phyloP scores from a whole-genome alignment of 805 yeast species.

The Grigorovia jiainica region DNA sequence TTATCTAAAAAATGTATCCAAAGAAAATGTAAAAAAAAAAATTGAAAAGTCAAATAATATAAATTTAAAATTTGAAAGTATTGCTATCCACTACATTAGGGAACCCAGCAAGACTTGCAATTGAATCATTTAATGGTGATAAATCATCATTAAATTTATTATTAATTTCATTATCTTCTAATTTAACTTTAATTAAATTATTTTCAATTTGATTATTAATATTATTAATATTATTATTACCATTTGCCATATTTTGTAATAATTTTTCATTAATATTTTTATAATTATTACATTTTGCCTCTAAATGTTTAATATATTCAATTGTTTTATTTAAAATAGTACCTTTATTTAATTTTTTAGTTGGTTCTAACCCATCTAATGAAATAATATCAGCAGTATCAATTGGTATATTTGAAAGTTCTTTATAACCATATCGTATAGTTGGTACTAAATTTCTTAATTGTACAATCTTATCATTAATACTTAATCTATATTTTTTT shows the following conservation, averaged over 20 bases:
- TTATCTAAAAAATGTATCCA: too few species aligned
- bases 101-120: neutral
- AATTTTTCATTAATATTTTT: slow-evolving; percentile 38
- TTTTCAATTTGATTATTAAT: neutral
- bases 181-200: neutral
- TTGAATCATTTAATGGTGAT: neutral
- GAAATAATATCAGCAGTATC: slow-evolving; percentile 50
- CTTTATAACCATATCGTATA: slow-evolving; percentile 39
- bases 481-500: slow-evolving; percentile 61
- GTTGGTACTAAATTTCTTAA: slow-evolving; percentile 62
- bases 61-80: neutral
- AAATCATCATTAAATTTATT: neutral
- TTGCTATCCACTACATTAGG: neutral
- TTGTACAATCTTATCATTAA: slow-evolving; percentile 55
- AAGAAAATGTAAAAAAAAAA: too few species aligned
- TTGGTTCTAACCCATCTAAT: slow-evolving; percentile 68
- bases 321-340: slow-evolving; percentile 66
- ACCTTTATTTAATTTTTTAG: slow-evolving; percentile 68
- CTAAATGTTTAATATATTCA: slow-evolving; percentile 69
- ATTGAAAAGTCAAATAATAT: too few species aligned
- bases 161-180: neutral
- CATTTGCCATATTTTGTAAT: slow-evolving; percentile 11
- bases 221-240: slow-evolving; percentile 2
- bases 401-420: slow-evolving; percentile 37
- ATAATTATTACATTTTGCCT: slow-evolving; percentile 45